phyloP scores from a whole-genome alignment of 1,284 basidiomycete species.

The Neolentinus lepideus region DNA sequence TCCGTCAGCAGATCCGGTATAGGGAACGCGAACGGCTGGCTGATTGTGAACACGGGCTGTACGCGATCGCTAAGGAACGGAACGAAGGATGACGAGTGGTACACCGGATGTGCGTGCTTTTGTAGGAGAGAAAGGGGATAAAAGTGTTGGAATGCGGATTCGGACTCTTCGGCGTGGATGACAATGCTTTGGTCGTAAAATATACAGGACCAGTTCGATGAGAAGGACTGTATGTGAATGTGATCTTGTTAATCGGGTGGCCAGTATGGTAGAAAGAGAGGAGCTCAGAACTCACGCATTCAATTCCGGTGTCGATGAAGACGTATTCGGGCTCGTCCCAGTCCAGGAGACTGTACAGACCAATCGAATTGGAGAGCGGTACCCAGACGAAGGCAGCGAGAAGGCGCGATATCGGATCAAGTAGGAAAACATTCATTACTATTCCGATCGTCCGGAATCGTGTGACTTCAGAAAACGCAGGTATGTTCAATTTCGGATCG shows the following conservation, averaged over 20 bases:
- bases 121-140: constrained; percentile 46
- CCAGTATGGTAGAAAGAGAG: too few relatives aligned
- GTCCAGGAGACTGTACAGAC: constrained; percentile 57
- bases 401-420: constrained; percentile 55
- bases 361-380: constrained; percentile 37
- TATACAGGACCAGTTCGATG: constrained; percentile 72
- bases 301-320: constrained; percentile 64
- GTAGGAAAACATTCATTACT: constrained; percentile 71
- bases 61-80: constrained; percentile 6
- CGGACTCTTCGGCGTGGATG: constrained; percentile 61
- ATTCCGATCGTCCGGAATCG: constrained; percentile 57
- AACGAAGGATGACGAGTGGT: constrained; percentile 16
- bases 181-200: constrained; percentile 52
- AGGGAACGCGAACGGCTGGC: constrained; percentile 9
- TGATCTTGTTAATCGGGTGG: too few relatives aligned
- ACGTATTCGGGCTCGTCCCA: constrained; percentile 60
- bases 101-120: constrained; percentile 25
- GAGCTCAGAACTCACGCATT: constrained; percentile 46
- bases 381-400: constrained; percentile 64
- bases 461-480: constrained; percentile 47
- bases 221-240: constrained; percentile 24
- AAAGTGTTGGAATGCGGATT: constrained; percentile 47
- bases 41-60: constrained; percentile 8
- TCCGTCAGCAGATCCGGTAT: neutral
- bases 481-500: constrained; percentile 11